phyloP scores from a whole-genome alignment of 2,329 filamentous ascomycete genomes.

The Chaetomiaceae sp. region DNA sequence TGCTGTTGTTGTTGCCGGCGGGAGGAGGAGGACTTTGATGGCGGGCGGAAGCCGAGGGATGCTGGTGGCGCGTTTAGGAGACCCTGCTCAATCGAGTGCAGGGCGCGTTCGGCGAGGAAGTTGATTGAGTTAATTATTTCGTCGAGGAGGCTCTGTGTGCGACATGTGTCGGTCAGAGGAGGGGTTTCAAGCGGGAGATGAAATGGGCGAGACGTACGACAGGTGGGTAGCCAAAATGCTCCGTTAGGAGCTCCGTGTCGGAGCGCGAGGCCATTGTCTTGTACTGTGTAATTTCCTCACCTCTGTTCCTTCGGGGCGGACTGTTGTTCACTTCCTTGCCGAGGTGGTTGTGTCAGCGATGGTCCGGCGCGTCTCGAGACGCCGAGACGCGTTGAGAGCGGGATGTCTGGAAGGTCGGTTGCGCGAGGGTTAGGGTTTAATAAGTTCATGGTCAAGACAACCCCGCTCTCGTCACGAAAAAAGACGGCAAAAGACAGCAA shows the following conservation, averaged over 20 bases:
- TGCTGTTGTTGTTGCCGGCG: background rate
- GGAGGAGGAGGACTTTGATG: constrained; percentile 35
- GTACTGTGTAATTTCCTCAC: background rate
- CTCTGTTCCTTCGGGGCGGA: background rate
- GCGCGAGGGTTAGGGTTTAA: no score
- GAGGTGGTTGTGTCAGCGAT: no score
- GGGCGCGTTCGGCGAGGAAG: constrained; percentile 83
- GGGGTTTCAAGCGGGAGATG: background rate
- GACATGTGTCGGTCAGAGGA: constrained; percentile 13
- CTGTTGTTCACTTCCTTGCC: no score
- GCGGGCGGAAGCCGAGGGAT: constrained; percentile 70
- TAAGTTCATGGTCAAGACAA: no score
- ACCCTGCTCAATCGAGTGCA: constrained; percentile 81
- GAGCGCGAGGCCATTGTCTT: constrained; percentile 28
- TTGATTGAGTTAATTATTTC: constrained; percentile 98
- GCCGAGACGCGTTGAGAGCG: no score
- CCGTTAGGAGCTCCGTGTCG: constrained; percentile 72
- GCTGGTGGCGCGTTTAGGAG: constrained; percentile 70
- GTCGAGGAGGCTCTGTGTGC: constrained; percentile 77
- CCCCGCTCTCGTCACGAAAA: no score
- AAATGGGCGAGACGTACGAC: constrained; percentile 55
- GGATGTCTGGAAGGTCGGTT: no score
- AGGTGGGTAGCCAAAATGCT: constrained; percentile 93
- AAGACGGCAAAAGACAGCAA: no score
- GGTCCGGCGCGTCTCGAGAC: no score